Evolutionary conservation across 2,329 filamentous ascomycete species (phyloP).

Genomic region (Fusarium sp.): DNA sequence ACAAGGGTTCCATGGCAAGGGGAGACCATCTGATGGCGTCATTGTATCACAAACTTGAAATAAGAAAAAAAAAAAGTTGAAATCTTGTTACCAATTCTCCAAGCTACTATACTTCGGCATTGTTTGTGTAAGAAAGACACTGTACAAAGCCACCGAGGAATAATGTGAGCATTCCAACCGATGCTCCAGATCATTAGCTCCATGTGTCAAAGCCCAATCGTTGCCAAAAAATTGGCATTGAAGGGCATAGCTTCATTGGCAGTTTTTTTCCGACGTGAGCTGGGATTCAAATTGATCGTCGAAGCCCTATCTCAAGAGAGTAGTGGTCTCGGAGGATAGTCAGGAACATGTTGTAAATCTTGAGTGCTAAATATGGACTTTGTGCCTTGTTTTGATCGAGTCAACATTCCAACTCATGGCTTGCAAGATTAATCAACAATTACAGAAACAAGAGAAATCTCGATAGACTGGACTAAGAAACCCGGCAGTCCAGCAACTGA

Average conservation of each 20-base stretch:
- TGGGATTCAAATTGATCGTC: constrained; percentile 35
- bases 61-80: background rate
- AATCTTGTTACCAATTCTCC: background rate
- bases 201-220: constrained; percentile 12
- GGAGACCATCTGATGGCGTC: constrained; percentile 32
- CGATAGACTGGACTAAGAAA: background rate
- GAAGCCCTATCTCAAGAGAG: constrained; percentile 33
- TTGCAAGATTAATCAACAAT: background rate
- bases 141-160: background rate
- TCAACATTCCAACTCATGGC: background rate
- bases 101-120: background rate
- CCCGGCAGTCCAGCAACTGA: background rate
- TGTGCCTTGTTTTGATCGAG: background rate
- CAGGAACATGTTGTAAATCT: constrained; percentile 38
- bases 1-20: background rate
- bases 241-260: constrained; percentile 31
- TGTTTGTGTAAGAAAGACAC: background rate
- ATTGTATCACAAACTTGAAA: constrained; percentile 11
- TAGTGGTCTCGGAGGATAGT: constrained; percentile 32
- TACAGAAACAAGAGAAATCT: background rate
- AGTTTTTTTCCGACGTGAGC: constrained; percentile 31
- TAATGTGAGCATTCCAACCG: background rate
- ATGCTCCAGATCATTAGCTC: constrained; percentile 8
- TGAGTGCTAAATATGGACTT: constrained; percentile 17
- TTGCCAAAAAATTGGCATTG: constrained; percentile 16